phyloP scores from a whole-genome alignment of 768 basidiomycete species.

The Pleurotus djamor region DNA sequence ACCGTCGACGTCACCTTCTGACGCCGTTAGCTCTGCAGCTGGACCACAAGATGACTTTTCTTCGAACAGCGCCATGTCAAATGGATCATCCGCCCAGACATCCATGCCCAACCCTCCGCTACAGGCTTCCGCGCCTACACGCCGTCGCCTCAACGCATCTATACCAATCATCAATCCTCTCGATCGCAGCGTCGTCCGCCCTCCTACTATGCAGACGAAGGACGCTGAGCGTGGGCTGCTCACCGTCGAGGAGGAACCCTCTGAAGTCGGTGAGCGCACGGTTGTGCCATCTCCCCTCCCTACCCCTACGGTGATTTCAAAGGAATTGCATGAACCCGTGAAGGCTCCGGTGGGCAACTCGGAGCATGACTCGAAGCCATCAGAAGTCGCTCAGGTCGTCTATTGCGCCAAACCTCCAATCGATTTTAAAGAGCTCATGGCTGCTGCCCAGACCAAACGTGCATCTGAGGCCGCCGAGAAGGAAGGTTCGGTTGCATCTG shows the following conservation, averaged over 20 bases:
- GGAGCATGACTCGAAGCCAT: no score
- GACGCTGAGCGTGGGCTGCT: background rate
- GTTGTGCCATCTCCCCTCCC: slow-evolving; percentile 2
- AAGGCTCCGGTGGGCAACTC: background rate
- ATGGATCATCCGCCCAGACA: background rate
- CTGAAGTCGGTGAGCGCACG: background rate
- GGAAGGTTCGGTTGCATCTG: background rate
- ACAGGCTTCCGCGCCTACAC: background rate
- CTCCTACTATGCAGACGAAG: background rate
- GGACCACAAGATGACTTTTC: background rate
- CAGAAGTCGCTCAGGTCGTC: background rate
- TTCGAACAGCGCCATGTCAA: background rate
- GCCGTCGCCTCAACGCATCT: slow-evolving; percentile 15
- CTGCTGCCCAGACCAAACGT: background rate
- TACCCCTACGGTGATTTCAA: background rate
- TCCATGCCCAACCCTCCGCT: background rate
- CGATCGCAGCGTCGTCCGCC: slow-evolving; percentile 9
- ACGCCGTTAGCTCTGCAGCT: no score
- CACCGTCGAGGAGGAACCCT: background rate
- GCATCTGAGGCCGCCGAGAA: background rate
- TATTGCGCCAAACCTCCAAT: slow-evolving; percentile 5
- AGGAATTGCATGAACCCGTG: background rate
- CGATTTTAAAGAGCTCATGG: slow-evolving; percentile 4
- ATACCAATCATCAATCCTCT: slow-evolving; percentile 20
- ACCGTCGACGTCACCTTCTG: background rate